Evolutionary conservation across 1,139 yeast species (phyloP).

Genomic region (Suhomyces coccinellae): DNA sequence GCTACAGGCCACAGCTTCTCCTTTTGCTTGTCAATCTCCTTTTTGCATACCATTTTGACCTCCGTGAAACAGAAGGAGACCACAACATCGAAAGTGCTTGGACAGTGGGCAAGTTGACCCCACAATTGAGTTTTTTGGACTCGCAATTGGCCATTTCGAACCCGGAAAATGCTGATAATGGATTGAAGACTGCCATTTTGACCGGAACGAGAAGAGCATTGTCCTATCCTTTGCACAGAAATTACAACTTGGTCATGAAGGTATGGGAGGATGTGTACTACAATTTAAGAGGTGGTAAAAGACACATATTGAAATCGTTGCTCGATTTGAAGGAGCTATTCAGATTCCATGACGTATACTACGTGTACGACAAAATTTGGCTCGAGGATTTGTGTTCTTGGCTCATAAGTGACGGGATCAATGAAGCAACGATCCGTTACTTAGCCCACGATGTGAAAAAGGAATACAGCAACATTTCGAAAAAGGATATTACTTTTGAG

Average conservation of each 20-base stretch:
- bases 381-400: constrained; percentile 81
- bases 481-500: constrained; percentile 40
- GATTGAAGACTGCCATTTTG: constrained; percentile 53
- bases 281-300: constrained; percentile 66
- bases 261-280: constrained; percentile 79
- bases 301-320: constrained; percentile 59
- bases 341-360: constrained; percentile 82
- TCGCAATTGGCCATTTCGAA: constrained; percentile 46
- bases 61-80: constrained; percentile 74
- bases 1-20: constrained; percentile 49
- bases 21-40: constrained; percentile 63
- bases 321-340: constrained; percentile 70
- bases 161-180: constrained; percentile 23
- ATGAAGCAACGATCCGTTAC: constrained; percentile 52
- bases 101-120: constrained; percentile 84
- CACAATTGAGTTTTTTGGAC: constrained; percentile 76
- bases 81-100: constrained; percentile 87
- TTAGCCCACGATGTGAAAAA: constrained; percentile 66
- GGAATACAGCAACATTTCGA: constrained; percentile 24
- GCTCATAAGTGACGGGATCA: constrained; percentile 61
- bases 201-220: constrained; percentile 72
- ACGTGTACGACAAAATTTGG: constrained; percentile 79
- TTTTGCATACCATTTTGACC: constrained; percentile 74
- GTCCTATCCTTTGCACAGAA: constrained; percentile 77
- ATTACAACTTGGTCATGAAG: constrained; percentile 55